Evolutionary conservation across 2,329 filamentous ascomycete species (phyloP), one percentile per base, ranked within the genome.

Genomic region (Verticillium longisporum): DNA sequence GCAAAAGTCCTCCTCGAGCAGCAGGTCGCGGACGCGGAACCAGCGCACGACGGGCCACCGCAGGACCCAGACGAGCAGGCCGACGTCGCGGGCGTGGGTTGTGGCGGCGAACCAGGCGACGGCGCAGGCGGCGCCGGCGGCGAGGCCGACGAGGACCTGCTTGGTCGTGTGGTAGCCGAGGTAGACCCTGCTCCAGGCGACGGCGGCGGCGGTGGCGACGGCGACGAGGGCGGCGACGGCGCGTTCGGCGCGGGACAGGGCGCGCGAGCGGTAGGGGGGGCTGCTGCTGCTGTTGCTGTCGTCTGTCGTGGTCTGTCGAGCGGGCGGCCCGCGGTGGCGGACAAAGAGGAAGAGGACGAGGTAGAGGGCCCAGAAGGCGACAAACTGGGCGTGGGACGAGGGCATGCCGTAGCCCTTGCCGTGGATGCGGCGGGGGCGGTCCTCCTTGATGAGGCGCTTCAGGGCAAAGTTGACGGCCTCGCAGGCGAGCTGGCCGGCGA

Each of bases 321-420:
- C 26, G 26, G 26, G 26, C 26, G 26, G 26, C 26, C 26, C 26
- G 26, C 26, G 80, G 74, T 97, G 92, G 63, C 94, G 85, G 63
- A 93, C 79, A 55, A 97, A 82, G 55, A 99, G 82, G 78, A 98
- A 98, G 21, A 99, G 80, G 31, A 86, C 81, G 62, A 98, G 78
- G 64, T 90, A 95, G 61, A 96, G 78, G 61, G 91, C 89, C 83
- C 97, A 98, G 80, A 92, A 99, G 61, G 89, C 84, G 63, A 94
- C 90, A 73, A 97, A 99, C 78, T 99, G 95, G 9, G 95, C 90
- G 77, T 99, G 95, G 41, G 93, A 97, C 55, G 79, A 83, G 59
- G 95, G 95, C 96, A 99, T 99, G 68, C 95, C 96, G 72, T 99
- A 99, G 65, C 95, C 95, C 74, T 96, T 96, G 61, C 92, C 93